Conservation (phyloP, 345 rosid species). For the Odontarrhena argentea region DNA sequence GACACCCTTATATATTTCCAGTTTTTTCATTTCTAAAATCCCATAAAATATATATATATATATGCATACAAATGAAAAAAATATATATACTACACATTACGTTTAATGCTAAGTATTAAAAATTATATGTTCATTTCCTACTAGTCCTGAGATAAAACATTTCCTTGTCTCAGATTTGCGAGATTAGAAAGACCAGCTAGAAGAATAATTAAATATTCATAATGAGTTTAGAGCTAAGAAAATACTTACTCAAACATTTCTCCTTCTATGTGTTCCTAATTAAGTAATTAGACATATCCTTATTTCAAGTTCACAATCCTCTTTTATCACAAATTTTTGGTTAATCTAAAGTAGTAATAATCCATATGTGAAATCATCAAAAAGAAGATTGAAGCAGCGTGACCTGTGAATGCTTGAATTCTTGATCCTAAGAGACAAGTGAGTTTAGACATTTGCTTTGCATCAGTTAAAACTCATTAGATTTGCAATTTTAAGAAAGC, state of each 20-base stretch:
- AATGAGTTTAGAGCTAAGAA: not conserved
- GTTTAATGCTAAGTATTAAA: not conserved
- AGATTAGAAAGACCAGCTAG: not conserved
- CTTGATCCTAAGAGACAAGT: not conserved
- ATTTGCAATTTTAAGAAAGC: not conserved
- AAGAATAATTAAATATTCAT: not conserved
- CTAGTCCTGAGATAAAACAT: not conserved
- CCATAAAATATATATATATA: not conserved
- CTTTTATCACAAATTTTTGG: not conserved
- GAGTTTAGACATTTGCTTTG: not conserved
- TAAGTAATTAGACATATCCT: not conserved
- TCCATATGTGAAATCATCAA: not conserved
- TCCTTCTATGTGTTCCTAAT: not conserved
- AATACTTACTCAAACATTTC: not conserved
- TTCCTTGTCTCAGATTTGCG: not conserved
- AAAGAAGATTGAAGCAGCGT: not conserved
- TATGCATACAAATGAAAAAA: no score
- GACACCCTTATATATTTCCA: conserved; percentile 7
- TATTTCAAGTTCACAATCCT: not conserved
- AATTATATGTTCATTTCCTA: not conserved
- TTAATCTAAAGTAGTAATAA: not conserved
- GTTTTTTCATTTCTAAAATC: not conserved
- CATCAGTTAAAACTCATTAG: not conserved
- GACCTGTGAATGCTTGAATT: not conserved
- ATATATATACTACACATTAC: not conserved